Conservation (phyloP, 2,329 filamentous ascomycete species). For the Parastagonospora nodorum region DNA sequence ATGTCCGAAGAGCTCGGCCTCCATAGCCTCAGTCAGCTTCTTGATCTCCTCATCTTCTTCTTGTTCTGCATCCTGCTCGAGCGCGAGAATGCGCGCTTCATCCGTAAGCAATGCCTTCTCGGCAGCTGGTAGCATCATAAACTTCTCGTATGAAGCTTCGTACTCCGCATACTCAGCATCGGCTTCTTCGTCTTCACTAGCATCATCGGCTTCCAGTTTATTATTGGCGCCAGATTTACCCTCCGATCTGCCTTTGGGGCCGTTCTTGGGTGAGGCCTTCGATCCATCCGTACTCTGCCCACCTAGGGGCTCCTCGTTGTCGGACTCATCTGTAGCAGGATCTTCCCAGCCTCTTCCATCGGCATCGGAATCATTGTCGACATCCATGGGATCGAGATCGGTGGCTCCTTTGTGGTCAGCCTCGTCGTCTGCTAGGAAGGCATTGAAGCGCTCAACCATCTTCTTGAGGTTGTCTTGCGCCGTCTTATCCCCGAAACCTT, state of each 20-base stretch:
- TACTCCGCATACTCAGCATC: constrained; percentile 72
- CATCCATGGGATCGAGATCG: constrained; percentile 67
- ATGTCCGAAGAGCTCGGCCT: constrained; percentile 71
- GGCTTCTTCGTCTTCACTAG: constrained; percentile 64
- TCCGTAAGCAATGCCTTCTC: constrained; percentile 41
- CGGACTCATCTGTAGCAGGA: constrained; percentile 41
- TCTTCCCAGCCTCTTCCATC: constrained; percentile 52
- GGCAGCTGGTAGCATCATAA: constrained; percentile 72
- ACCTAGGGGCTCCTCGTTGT: constrained; percentile 52
- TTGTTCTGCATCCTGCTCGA: constrained; percentile 49
- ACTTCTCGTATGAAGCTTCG: constrained; percentile 79
- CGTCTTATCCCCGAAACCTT: constrained; percentile 65
- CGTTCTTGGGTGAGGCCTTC: constrained; percentile 61
- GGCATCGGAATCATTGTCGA: constrained; percentile 61
- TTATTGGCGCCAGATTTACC: constrained; percentile 46
- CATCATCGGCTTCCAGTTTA: constrained; percentile 49
- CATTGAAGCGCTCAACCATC: constrained; percentile 92
- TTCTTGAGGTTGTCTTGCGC: constrained; percentile 80
- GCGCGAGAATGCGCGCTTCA: constrained; percentile 40
- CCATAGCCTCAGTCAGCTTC: constrained; percentile 70
- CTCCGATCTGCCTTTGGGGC: constrained; percentile 63
- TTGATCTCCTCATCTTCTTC: constrained; percentile 63
- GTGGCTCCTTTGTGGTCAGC: constrained; percentile 81
- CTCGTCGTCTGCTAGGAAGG: constrained; percentile 84
- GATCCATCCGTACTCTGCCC: constrained; percentile 45